These are phyloP conservation scores for Globisporangium iwayamae DNA, from an alignment of 352 stramenopile genomes.

Conservation along the genomic window DNA sequence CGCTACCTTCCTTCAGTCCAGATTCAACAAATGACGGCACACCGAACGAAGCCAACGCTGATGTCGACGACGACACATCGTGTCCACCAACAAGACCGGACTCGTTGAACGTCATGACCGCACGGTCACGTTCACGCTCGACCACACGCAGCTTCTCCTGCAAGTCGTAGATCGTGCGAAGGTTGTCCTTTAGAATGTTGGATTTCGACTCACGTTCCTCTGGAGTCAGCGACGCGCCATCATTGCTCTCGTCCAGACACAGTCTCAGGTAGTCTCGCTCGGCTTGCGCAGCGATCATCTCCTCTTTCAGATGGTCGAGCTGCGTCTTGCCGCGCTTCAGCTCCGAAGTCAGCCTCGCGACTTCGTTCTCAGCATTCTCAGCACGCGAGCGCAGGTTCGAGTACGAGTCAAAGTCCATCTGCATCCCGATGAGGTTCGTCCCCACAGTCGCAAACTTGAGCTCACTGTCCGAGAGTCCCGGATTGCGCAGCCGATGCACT, in stretches of 20 bases:
- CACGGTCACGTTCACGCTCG: conserved; percentile 67
- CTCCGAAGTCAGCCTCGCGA: conserved; percentile 64
- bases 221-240: conserved; percentile 12
- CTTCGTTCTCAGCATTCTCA: conserved; percentile 79
- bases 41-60: conserved; percentile 25
- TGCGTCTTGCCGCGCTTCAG: conserved; percentile 77
- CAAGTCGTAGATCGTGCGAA: conserved; percentile 74
- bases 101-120: conserved; percentile 34
- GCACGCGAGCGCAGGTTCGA: conserved; percentile 62
- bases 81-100: conserved; percentile 16
- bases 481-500: conserved; percentile 77
- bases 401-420: conserved; percentile 75
- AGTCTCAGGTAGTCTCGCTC: conserved; percentile 77
- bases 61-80: conserved; percentile 7
- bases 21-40: conserved; percentile 39
- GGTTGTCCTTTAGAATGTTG: conserved; percentile 72
- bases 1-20: conserved; percentile 54
- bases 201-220: conserved; percentile 57
- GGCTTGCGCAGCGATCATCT: conserved; percentile 83
- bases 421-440: conserved; percentile 62
- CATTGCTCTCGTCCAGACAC: conserved; percentile 54
- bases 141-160: conserved; percentile 71
- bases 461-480: conserved; percentile 75
- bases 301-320: conserved; percentile 77
- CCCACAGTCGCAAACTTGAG: conserved; percentile 60